Evolutionary conservation across 2,329 filamentous ascomycete genomes (phyloP).

Genomic region (Penicillium sp.): DNA sequence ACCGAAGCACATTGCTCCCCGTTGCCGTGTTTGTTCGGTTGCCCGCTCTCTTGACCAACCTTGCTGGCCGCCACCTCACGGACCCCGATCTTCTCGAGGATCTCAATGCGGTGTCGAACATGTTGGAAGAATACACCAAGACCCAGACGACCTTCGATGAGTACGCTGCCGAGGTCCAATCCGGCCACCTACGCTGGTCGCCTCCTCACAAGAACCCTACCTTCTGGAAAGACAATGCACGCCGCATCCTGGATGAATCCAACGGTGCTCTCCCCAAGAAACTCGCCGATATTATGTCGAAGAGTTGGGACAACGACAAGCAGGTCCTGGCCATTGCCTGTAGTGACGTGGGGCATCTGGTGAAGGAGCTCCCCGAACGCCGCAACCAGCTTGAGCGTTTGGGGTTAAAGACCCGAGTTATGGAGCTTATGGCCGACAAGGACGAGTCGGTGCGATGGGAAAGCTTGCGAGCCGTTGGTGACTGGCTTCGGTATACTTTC

Average conservation of each 20-base stretch:
- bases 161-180: constrained; percentile 73
- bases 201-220: constrained; percentile 78
- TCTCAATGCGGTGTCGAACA: constrained; percentile 49
- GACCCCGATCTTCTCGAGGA: constrained; percentile 48
- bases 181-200: constrained; percentile 86
- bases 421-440: constrained; percentile 86
- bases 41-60: constrained; percentile 55
- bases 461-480: constrained; percentile 75
- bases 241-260: constrained; percentile 76
- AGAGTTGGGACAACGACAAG: constrained; percentile 79
- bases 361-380: constrained; percentile 84
- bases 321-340: constrained; percentile 85
- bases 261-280: constrained; percentile 72
- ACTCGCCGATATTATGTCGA: constrained; percentile 75
- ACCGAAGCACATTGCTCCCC: constrained; percentile 64
- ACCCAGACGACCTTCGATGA: constrained; percentile 62
- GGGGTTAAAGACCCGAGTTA: constrained; percentile 77
- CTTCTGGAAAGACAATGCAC: constrained; percentile 90
- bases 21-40: constrained; percentile 81
- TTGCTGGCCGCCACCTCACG: constrained; percentile 49
- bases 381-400: constrained; percentile 72
- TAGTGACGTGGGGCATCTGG: constrained; percentile 82
- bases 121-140: constrained; percentile 78
- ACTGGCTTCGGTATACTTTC: constrained; percentile 68
- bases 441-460: constrained; percentile 91